Evolutionary conservation across 805 yeast genomes (phyloP).

Genomic region (Candida sphagnicola): DNA sequence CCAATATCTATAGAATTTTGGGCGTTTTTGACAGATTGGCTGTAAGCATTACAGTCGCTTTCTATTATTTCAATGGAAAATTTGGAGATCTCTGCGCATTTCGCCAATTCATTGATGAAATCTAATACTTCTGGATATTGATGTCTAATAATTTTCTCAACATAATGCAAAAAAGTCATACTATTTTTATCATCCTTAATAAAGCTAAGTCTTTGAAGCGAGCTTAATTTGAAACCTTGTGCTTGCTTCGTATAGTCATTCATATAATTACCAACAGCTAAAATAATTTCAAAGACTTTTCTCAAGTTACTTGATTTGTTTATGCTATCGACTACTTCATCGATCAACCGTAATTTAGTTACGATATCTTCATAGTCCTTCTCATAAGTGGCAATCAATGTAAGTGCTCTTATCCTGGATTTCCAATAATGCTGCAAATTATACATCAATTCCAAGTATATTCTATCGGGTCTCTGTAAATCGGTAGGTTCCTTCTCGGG

Average conservation of each 20-base stretch:
- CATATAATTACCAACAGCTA: constrained; percentile 77
- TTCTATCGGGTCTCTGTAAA: constrained; percentile 65
- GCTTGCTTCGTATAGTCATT: constrained; percentile 67
- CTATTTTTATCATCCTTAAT: constrained; percentile 69
- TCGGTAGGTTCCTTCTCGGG: constrained; percentile 55
- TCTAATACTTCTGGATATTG: constrained; percentile 62
- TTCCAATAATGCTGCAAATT: constrained; percentile 71
- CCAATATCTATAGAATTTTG: constrained; percentile 57
- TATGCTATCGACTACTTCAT: constrained; percentile 54
- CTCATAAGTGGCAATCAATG: constrained; percentile 52
- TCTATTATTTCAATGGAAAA: constrained; percentile 60
- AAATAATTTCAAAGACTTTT: constrained; percentile 59
- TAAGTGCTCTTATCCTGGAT: constrained; percentile 62
- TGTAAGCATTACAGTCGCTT: constrained; percentile 54
- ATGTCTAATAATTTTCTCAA: constrained; percentile 61
- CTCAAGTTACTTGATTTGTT: constrained; percentile 51
- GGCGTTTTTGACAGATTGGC: constrained; percentile 47
- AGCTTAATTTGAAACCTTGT: constrained; percentile 64
- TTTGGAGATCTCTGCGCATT: constrained; percentile 52
- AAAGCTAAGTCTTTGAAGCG: constrained; percentile 65
- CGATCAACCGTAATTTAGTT: constrained; percentile 52
- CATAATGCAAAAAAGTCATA: constrained; percentile 69
- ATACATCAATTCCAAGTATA: constrained; percentile 63
- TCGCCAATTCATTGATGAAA: constrained; percentile 58
- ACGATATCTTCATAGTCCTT: constrained; percentile 64